These are phyloP conservation scores for Clonostachys byssicola DNA, from an alignment of 2,329 filamentous ascomycete genomes.

Conservation along the genomic window DNA sequence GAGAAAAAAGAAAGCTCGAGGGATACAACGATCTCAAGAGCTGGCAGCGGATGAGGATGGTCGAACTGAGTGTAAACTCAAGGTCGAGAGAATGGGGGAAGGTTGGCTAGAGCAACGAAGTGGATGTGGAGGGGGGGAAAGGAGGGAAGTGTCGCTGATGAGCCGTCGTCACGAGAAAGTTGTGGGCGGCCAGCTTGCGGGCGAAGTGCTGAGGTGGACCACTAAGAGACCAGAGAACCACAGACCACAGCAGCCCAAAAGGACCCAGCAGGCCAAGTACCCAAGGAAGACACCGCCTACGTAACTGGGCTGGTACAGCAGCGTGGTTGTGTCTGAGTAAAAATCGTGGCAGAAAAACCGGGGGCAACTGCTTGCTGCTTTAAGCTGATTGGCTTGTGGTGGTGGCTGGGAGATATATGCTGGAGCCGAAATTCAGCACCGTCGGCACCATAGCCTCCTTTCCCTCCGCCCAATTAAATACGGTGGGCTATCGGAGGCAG, in stretches of 20 bases:
- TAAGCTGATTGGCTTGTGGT: slow-evolving; percentile 26
- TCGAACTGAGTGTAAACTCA: background rate
- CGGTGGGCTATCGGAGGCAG: background rate
- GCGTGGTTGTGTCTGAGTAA: background rate
- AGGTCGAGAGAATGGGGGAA: slow-evolving; percentile 18
- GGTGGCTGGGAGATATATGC: slow-evolving; percentile 16
- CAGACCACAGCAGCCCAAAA: background rate
- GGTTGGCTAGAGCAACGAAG: slow-evolving; percentile 15
- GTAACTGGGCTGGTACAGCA: background rate
- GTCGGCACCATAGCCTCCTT: background rate
- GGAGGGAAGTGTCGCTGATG: slow-evolving; percentile 26
- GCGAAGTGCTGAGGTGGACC: slow-evolving; percentile 1
- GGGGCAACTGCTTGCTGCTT: slow-evolving; percentile 20
- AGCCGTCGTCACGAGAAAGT: slow-evolving; percentile 25
- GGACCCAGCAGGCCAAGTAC: background rate
- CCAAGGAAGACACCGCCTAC: background rate
- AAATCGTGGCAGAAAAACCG: slow-evolving; percentile 7
- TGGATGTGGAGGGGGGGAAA: slow-evolving; percentile 14
- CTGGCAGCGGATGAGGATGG: slow-evolving; percentile 1
- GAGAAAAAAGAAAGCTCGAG: slow-evolving; percentile 11
- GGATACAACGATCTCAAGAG: slow-evolving; percentile 11
- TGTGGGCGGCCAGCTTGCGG: slow-evolving; percentile 27
- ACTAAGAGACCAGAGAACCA: background rate
- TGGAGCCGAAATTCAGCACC: background rate
- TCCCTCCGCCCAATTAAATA: background rate